phyloP scores from a whole-genome alignment of 1,139 yeast genomes.

The Geotrichum armillariae region DNA sequence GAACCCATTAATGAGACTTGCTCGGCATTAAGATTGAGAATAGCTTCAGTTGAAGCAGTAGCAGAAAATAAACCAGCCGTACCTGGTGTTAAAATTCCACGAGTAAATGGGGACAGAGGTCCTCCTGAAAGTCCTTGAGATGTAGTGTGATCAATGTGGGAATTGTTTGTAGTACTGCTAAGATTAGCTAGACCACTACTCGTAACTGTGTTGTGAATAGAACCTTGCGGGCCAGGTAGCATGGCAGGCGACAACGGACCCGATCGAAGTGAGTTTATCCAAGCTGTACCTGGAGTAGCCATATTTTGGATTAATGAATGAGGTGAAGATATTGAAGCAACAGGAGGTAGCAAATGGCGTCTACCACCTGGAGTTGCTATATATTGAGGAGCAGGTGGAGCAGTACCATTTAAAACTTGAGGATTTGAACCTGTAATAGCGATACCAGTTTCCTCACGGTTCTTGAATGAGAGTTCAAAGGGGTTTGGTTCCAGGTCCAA shows the following conservation, averaged over 20 bases:
- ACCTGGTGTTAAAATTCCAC: slow-evolving; percentile 30
- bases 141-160: slow-evolving; percentile 17
- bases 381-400: slow-evolving; percentile 23
- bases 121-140: slow-evolving; percentile 23
- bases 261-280: slow-evolving; percentile 34
- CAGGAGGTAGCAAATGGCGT: slow-evolving; percentile 38
- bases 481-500: slow-evolving; percentile 93
- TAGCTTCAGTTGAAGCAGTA: slow-evolving; percentile 43
- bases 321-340: slow-evolving; percentile 40
- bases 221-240: slow-evolving; percentile 35
- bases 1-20: slow-evolving; percentile 14
- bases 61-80: slow-evolving; percentile 40
- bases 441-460: slow-evolving; percentile 38
- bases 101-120: slow-evolving; percentile 34
- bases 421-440: slow-evolving; percentile 21
- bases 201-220: neutral
- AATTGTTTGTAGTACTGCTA: slow-evolving; percentile 8
- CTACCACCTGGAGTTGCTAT: slow-evolving; percentile 37
- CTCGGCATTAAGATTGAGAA: slow-evolving; percentile 33
- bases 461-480: slow-evolving; percentile 90
- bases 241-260: slow-evolving; percentile 40
- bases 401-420: slow-evolving; percentile 24
- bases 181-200: neutral
- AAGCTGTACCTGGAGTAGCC: slow-evolving; percentile 26
- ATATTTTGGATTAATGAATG: slow-evolving; percentile 28